These are phyloP conservation scores for Grifola frondosa DNA, from an alignment of 1,284 basidiomycete genomes.

Conservation along the genomic window DNA sequence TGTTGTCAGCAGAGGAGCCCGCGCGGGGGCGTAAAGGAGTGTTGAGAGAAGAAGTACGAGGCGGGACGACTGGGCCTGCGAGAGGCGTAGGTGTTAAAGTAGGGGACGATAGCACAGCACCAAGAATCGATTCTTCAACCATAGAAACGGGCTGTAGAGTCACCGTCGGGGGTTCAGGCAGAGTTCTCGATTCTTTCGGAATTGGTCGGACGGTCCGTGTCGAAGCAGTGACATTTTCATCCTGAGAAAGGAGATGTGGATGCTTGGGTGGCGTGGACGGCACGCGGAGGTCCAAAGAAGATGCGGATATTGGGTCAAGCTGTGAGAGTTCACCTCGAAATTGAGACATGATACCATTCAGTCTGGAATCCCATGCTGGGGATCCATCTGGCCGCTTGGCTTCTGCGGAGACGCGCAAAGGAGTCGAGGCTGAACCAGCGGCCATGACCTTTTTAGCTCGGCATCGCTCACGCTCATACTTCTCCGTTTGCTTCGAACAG, in stretches of 20 bases:
- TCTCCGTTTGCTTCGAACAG: constrained; percentile 52
- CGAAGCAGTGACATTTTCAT: constrained; percentile 21
- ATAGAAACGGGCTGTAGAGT: constrained; percentile 26
- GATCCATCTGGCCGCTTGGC: constrained; percentile 30
- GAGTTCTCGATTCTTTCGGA: constrained; percentile 22
- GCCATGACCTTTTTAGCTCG: constrained; percentile 50
- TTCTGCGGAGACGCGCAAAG: constrained; percentile 31
- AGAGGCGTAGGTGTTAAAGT: constrained; percentile 18
- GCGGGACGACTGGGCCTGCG: constrained; percentile 46
- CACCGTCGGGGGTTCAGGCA: constrained; percentile 27
- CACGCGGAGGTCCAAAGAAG: constrained; percentile 59
- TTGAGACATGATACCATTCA: constrained; percentile 63
- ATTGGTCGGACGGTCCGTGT: constrained; percentile 19
- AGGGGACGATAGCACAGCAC: constrained; percentile 19
- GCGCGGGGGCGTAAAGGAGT: constrained; percentile 39
- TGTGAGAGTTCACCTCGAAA: constrained; percentile 69
- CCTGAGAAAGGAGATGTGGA: constrained; percentile 29
- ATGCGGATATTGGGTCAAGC: constrained; percentile 53
- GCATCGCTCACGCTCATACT: constrained; percentile 75
- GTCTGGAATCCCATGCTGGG: constrained; percentile 45
- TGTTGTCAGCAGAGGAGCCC: constrained; percentile 30
- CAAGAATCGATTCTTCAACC: constrained; percentile 21
- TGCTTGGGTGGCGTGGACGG: constrained; percentile 57
- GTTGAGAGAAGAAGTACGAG: constrained; percentile 57
- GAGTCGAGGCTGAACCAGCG: constrained; percentile 33